Percentiles rank a stretch among this genome's conserved stretches.
phyloP scores from a whole-genome alignment of 2,329 filamentous ascomycete genomes.

The Paecilomyces niveus region DNA sequence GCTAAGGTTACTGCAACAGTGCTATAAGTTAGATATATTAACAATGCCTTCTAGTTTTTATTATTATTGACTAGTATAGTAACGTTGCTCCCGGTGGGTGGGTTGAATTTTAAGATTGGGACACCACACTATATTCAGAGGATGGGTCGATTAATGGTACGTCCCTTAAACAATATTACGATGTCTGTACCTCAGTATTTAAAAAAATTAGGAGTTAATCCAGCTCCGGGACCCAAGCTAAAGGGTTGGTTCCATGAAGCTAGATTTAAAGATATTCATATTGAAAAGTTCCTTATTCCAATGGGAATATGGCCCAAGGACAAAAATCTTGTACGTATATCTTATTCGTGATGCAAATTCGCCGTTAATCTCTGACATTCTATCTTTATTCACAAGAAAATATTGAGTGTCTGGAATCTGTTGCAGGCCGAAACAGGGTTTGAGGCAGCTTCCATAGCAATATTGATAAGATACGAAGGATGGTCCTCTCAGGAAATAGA shows the following conservation, averaged over 20 bases:
- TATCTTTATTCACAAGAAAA: constrained; percentile 2
- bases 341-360: not conserved
- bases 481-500: not conserved
- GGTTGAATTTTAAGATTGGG: constrained; percentile 32
- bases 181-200: not conserved
- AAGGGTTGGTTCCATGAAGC: constrained; percentile 11
- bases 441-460: not conserved
- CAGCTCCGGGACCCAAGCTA: constrained; percentile 3
- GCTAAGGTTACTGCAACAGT: constrained; percentile 42
- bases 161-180: not conserved
- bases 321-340: not conserved
- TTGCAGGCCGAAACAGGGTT: not conserved
- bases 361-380: not conserved
- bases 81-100: constrained; percentile 31
- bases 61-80: not conserved
- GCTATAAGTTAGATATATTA: constrained; percentile 28
- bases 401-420: not conserved
- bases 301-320: constrained; percentile 14
- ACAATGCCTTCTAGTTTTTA: too few relatives aligned
- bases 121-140: constrained; percentile 15
- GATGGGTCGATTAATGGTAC: constrained; percentile 7
- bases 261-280: constrained; percentile 14
- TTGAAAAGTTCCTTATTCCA: constrained; percentile 10
- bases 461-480: not conserved
- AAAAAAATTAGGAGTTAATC: not conserved